phyloP scores from a whole-genome alignment of 2,329 filamentous ascomycete species.

The Cryphonectria parasitica region DNA sequence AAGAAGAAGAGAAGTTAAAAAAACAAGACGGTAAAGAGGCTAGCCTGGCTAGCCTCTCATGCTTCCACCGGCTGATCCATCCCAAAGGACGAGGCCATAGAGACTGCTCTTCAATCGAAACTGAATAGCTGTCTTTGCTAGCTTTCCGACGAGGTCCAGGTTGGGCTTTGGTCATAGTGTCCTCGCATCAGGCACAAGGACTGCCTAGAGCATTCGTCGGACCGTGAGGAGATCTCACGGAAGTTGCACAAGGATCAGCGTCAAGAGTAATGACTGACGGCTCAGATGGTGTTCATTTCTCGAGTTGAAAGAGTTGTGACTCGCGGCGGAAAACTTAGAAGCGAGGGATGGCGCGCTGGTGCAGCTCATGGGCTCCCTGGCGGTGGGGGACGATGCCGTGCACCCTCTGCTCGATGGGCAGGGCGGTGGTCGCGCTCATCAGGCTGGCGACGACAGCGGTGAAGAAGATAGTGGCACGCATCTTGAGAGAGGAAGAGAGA shows the following conservation, averaged over 20 bases:
- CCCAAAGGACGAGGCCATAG: neutral
- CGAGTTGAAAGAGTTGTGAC: neutral
- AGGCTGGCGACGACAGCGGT: constrained; percentile 7
- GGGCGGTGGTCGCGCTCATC: constrained; percentile 8
- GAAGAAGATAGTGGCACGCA: constrained; percentile 10
- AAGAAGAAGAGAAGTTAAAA: neutral
- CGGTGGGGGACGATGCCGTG: constrained; percentile 13
- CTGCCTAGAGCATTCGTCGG: neutral
- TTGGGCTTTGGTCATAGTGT: neutral
- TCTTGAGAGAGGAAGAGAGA: constrained; percentile 2
- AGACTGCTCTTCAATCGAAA: neutral
- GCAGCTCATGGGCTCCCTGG: constrained; percentile 9
- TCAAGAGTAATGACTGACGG: neutral
- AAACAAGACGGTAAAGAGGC: neutral
- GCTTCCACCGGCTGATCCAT: neutral
- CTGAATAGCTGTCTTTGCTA: neutral
- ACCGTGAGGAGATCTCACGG: neutral
- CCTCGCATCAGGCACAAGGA: neutral
- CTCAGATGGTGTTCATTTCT: neutral
- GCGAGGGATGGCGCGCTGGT: constrained; percentile 7
- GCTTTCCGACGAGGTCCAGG: neutral
- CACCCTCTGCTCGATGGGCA: constrained; percentile 12
- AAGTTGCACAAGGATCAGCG: neutral
- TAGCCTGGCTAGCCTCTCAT: neutral
- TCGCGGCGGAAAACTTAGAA: neutral